A percentile compares a stretch with the other conserved stretches of the same genome.
These are phyloP conservation scores for Cladophialophora exuberans DNA, from an alignment of 2,329 filamentous ascomycete genomes.

Conservation along the genomic window DNA sequence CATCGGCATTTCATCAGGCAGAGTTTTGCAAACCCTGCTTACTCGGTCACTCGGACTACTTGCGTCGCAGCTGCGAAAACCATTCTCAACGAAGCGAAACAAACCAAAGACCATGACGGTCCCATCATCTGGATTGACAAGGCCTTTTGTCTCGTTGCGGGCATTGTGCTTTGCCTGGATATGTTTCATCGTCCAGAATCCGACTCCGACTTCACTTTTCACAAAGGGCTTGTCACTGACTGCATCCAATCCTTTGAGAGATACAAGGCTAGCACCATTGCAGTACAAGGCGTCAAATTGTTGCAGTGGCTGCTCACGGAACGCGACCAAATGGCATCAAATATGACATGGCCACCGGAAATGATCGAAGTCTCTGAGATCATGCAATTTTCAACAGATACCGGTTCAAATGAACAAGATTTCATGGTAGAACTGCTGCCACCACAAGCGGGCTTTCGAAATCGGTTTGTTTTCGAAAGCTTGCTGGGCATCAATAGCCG, in stretches of 20 bases:
- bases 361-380: constrained; percentile 13
- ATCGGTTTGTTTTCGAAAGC: constrained; percentile 30
- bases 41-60: constrained; percentile 47
- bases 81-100: constrained; percentile 44
- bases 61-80: constrained; percentile 45
- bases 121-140: constrained; percentile 49
- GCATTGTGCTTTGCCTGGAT: constrained; percentile 44
- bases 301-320: constrained; percentile 15
- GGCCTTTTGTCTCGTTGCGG: constrained; percentile 43
- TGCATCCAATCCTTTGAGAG: constrained; percentile 21
- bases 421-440: constrained; percentile 27
- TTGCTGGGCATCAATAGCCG: constrained; percentile 16
- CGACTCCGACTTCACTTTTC: constrained; percentile 17
- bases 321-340: not conserved
- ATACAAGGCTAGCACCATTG: constrained; percentile 22
- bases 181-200: constrained; percentile 37
- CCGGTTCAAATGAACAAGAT: not conserved
- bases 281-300: constrained; percentile 20
- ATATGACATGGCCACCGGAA: constrained; percentile 7
- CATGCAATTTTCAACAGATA: not conserved
- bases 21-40: constrained; percentile 47
- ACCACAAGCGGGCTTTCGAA: constrained; percentile 29
- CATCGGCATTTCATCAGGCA: constrained; percentile 44
- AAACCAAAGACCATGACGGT: constrained; percentile 38
- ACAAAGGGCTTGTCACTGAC: constrained; percentile 22